A percentile compares a stretch with the other conserved stretches of the same genome.
Conservation (phyloP, 2,329 filamentous ascomycete species). For the Alternaria alternata region DNA sequence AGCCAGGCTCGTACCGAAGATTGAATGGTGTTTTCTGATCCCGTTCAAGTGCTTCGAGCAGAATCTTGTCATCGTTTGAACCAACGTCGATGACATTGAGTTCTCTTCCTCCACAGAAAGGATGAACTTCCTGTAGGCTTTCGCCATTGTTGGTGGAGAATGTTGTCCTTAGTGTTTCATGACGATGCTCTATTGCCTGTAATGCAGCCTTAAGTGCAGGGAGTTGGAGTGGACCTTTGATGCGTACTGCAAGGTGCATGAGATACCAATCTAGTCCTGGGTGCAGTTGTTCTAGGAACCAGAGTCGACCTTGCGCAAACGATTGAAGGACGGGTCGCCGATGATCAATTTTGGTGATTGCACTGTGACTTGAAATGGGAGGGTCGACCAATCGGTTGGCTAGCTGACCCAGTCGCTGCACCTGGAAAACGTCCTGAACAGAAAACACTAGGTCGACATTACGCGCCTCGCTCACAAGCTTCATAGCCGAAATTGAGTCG, state of each 20-base stretch:
- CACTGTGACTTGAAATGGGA: neutral
- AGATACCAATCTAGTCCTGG: conserved; percentile 7
- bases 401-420: neutral
- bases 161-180: conserved; percentile 7
- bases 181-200: neutral
- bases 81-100: too few species aligned
- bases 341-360: neutral
- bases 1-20: neutral
- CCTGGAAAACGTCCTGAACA: neutral
- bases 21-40: conserved; percentile 1
- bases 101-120: neutral
- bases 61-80: too few species aligned
- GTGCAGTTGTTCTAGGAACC: conserved; percentile 8
- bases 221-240: neutral
- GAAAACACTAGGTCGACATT: neutral
- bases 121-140: neutral
- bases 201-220: conserved; percentile 1
- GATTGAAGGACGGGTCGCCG: neutral
- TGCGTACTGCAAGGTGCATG: neutral
- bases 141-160: neutral
- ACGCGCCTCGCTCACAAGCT: conserved; percentile 13
- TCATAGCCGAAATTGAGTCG: conserved; percentile 20
- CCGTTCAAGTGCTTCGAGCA: too few species aligned
- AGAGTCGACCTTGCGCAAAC: conserved; percentile 5
- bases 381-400: neutral